phyloP scores from a whole-genome alignment of 2,329 filamentous ascomycete species.

The Phialocephala sp. region DNA sequence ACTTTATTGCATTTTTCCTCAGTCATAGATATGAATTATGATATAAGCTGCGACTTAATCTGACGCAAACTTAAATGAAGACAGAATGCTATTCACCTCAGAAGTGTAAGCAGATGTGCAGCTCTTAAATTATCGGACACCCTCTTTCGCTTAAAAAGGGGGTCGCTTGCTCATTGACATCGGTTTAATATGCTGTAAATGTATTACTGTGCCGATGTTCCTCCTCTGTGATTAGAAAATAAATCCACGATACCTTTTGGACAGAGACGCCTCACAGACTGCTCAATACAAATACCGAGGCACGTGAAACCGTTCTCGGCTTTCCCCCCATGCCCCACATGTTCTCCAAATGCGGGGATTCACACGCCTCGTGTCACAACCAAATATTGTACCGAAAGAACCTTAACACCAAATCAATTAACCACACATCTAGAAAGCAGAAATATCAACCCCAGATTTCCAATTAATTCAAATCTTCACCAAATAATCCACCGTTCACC shows the following conservation, averaged over 20 bases:
- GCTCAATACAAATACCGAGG: background rate
- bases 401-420: background rate
- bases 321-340: constrained; percentile 15
- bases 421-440: too few relatives aligned
- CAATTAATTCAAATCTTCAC: background rate
- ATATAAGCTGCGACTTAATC: too few relatives aligned
- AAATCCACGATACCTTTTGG: too few relatives aligned
- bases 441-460: too few relatives aligned
- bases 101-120: background rate
- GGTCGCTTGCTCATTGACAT: background rate
- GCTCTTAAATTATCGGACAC: background rate
- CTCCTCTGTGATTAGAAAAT: background rate
- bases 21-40: too few relatives aligned
- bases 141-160: background rate
- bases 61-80: too few relatives aligned
- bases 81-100: too few relatives aligned
- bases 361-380: background rate
- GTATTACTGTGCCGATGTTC: background rate
- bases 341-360: constrained; percentile 16
- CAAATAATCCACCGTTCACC: background rate
- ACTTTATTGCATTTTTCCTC: background rate
- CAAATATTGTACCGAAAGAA: background rate
- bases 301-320: background rate
- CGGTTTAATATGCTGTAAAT: too few relatives aligned
- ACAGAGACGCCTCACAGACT: too few relatives aligned